Percentiles rank a stretch among this genome's conserved stretches.
These are phyloP conservation scores for Volutella citrinella DNA, from an alignment of 2,329 filamentous ascomycete species.

Conservation along the genomic window DNA sequence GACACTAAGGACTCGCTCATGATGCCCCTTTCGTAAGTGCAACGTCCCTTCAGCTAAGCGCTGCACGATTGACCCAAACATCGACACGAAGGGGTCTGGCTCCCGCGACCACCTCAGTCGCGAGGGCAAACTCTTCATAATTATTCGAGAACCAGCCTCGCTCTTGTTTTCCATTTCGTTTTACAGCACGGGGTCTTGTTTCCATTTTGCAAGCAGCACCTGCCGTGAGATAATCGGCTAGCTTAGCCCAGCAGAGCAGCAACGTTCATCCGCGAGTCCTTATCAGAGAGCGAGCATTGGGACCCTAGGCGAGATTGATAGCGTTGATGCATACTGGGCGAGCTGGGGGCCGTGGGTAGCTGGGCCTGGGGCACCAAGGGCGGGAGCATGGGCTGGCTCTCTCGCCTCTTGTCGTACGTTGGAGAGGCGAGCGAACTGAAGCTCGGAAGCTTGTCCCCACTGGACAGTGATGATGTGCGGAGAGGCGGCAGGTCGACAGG, in stretches of 20 bases:
- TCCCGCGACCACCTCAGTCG: too few species aligned
- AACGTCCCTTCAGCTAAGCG: too few species aligned
- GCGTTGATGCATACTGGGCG: conserved; percentile 19
- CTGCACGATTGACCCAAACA: too few species aligned
- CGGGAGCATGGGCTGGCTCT: conserved; percentile 13
- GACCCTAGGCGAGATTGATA: conserved; percentile 10
- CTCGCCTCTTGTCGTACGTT: conserved; percentile 8
- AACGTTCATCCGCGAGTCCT: conserved; percentile 24
- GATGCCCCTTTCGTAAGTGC: too few species aligned
- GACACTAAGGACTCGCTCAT: too few species aligned
- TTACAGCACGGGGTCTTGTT: too few species aligned
- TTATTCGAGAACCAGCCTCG: too few species aligned
- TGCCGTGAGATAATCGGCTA: too few species aligned
- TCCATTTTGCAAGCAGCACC: too few species aligned
- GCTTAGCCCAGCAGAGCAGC: conserved; percentile 18
- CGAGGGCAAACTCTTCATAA: too few species aligned
- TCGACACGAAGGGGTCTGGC: too few species aligned
- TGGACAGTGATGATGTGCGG: conserved; percentile 5
- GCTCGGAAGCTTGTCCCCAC: conserved; percentile 27
- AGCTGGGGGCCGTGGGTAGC: conserved; percentile 27
- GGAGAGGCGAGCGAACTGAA: conserved; percentile 18
- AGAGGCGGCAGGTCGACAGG: conserved; percentile 42
- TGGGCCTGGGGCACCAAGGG: conserved; percentile 17
- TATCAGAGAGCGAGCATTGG: conserved; percentile 3
- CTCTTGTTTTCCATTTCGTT: too few species aligned